A percentile compares a stretch with the other conserved stretches of the same genome.
These are phyloP conservation scores for Eimeria acervulina DNA, from an alignment of 169 alveolate genomes.

Conservation along the genomic window DNA sequence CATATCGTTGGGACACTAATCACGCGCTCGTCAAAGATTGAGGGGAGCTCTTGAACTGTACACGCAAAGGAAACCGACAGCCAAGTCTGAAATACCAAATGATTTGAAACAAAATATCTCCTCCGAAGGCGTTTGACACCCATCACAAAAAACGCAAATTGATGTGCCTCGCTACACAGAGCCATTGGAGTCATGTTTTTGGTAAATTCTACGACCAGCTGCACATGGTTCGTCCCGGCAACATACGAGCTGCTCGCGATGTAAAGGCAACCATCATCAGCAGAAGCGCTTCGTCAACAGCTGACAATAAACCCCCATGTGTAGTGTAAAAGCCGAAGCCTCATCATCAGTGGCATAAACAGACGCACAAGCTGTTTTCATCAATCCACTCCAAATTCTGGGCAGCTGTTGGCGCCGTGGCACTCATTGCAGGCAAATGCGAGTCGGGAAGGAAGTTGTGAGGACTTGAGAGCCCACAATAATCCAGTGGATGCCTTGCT, in stretches of 20 bases:
- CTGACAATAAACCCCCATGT: neutral
- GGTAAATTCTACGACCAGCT: neutral
- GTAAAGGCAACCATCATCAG: neutral
- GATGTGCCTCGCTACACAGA: neutral
- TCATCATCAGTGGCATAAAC: neutral
- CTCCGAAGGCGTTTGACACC: neutral
- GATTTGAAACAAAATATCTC: neutral
- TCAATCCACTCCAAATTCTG: no score
- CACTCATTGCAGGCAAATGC: neutral
- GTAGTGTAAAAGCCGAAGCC: neutral
- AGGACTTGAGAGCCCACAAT: neutral
- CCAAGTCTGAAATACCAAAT: neutral
- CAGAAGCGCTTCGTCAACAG: neutral
- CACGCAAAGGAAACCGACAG: neutral
- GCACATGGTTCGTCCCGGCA: neutral
- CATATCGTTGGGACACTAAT: neutral
- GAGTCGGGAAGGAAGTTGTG: neutral
- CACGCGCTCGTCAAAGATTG: neutral
- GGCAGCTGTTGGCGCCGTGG: neutral
- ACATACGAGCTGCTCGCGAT: slow-evolving; percentile 25
- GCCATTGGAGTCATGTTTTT: neutral
- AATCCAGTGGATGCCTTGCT: neutral
- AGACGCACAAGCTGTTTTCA: neutral
- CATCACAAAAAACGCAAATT: neutral
- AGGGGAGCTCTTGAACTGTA: neutral